Base-by-base conservation (phyloP, 106 monocot species). In the Dendrobium catenatum region DNA sequence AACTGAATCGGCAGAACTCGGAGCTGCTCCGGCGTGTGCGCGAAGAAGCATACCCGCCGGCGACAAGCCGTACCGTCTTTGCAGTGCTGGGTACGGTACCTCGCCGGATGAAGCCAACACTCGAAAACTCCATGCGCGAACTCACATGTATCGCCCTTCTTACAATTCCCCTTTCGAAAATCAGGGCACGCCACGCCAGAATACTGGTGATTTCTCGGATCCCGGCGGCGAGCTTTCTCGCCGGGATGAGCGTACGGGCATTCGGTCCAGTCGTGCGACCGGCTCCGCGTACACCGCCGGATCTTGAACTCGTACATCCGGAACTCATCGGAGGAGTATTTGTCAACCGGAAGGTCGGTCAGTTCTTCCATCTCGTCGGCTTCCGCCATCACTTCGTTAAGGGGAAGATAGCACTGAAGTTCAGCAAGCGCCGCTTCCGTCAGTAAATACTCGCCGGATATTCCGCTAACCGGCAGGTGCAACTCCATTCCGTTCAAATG, bases 81-180 rank as follows among this genome's bases (percentile, higher is more conserved):
- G 84, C 97, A 97, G 0, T 92, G 92, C 81, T 97, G 97, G 5
- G 97, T 98, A 10, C 97, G 90, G 84, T 98, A 98, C 70, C 94
- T 59, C 22, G 89, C 81, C 43, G 97, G 94, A 78, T 98, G 94
- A n/a, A 94, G 89, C 97, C 97, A 98, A 80, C 97, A 93, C 88
- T 98, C 97, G 83, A 98, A 98, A 4, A 98, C 94, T 13, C 97
- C 97, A 58, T 98, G 97, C 0, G 97, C 86, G 80, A 87, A 94
- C 89, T 94, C 94, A 81, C 97, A 98, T 40, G 87, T 24, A 75
- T 93, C 95, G 1, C 91, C 95, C 26, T 84, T 81, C 82, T 82
- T 85, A 83, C 95, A 95, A 24, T 73, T 48, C 7, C 95, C 95
- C 80, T 93, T 93, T 17, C 91, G 89, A 83, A 93, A 95, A 49